Evolutionary conservation across 352 stramenopile species (phyloP), one percentile per base, ranked within the genome.

Genomic region (Pythium coloratum): DNA sequence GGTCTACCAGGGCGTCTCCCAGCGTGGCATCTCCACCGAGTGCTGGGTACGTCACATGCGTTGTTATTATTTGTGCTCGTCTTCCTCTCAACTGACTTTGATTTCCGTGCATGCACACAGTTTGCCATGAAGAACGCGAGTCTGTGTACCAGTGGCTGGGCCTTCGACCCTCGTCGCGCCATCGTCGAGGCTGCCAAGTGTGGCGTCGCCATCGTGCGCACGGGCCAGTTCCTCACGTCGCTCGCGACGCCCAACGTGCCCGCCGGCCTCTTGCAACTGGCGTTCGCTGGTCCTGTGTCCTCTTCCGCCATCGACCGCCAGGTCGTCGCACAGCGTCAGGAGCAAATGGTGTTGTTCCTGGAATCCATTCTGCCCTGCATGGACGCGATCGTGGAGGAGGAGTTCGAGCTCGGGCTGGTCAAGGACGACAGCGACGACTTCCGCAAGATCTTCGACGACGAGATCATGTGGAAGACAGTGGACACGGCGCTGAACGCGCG

Each of bases 71-170:
- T 38, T 32, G 24, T 6, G n/a, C 2, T 6, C 13, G 7, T 50
- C 26, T 26, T 40, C 4, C 24, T 61, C 36, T 20, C 32, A 28
- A 33, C 42, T 7, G n/a, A 30, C 33, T 66, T 16, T 26, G 20
- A 13, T 12, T 61, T 46, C 9, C 38, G 10, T 57, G 3, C 51
- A 16, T 10, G 8, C 36, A 28, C 6, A 4, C 60, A 92, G 84
- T 93, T 93, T 69, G 81, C 85, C 3, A 93, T 93, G 81, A 93
- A 91, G 59, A 91, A 89, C 73, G 83, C 81, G 7, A 90, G 72
- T 59, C 60, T 90, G 67, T 86, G 77, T 44, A 67, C 78, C 5
- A 75, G 82, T 6, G 81, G 81, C 50, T 90, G 82, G 78, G 81
- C 83, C 6, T 91, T 91, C 51, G 82, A 93, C 47, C 82, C 82